A percentile compares a stretch with the other conserved stretches of the same genome.
phyloP scores from a whole-genome alignment of 768 basidiomycete species.

The Lanmaoa rubissima region DNA sequence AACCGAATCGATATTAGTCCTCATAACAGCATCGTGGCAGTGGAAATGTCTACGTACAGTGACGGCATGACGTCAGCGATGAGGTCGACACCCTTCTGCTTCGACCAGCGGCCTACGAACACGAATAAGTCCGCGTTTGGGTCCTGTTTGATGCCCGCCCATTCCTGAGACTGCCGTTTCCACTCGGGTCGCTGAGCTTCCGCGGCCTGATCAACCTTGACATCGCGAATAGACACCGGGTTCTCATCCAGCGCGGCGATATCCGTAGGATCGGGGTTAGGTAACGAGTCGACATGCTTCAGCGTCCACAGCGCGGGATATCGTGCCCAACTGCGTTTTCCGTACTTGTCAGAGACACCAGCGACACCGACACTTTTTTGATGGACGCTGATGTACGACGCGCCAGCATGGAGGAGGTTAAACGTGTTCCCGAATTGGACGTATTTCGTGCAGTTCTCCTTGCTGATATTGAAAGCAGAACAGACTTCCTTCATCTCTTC shows the following conservation, averaged over 20 bases:
- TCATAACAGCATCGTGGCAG: not conserved
- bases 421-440: slow-evolving; percentile 98
- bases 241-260: slow-evolving; percentile 88
- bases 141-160: slow-evolving; percentile 92
- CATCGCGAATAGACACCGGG: slow-evolving; percentile 65
- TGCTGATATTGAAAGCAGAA: slow-evolving; percentile 96
- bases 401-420: slow-evolving; percentile 90
- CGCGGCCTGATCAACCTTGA: slow-evolving; percentile 74
- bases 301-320: slow-evolving; percentile 96
- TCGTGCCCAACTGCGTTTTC: slow-evolving; percentile 94
- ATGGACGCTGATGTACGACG: slow-evolving; percentile 88
- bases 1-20: not conserved
- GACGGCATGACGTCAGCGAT: slow-evolving; percentile 95
- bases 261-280: slow-evolving; percentile 93
- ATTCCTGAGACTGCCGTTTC: slow-evolving; percentile 92
- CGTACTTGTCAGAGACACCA: slow-evolving; percentile 97
- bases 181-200: slow-evolving; percentile 89
- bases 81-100: slow-evolving; percentile 96
- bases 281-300: slow-evolving; percentile 92
- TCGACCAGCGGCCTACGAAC: slow-evolving; percentile 97
- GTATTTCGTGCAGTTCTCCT: slow-evolving; percentile 94
- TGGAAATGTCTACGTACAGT: slow-evolving; percentile 49
- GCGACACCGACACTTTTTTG: slow-evolving; percentile 94
- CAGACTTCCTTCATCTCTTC: slow-evolving; percentile 99
- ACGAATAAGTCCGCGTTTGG: slow-evolving; percentile 89